These are phyloP conservation scores for Tetrastigma voinierianum DNA, from an alignment of 164 flowering plant genomes.

Conservation along the genomic window DNA sequence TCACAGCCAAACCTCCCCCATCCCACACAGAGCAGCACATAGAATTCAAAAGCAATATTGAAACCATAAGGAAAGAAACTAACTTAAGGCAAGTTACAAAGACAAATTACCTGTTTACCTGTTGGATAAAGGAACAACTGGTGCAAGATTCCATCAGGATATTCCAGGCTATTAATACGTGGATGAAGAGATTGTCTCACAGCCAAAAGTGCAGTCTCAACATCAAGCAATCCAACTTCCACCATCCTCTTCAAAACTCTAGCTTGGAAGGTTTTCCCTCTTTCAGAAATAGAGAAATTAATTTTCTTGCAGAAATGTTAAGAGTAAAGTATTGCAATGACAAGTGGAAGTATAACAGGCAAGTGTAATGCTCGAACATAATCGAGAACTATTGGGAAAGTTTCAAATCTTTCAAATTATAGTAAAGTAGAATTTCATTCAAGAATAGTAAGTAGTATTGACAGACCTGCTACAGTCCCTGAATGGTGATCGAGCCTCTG, in stretches of 20 bases:
- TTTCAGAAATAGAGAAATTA: slow-evolving; percentile 13
- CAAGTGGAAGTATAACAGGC: too few species aligned
- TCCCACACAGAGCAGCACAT: too few species aligned
- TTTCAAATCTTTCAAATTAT: too few species aligned
- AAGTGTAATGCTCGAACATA: too few species aligned
- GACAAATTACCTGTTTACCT: slow-evolving; percentile 14
- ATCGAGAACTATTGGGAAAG: too few species aligned
- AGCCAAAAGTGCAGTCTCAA: slow-evolving; percentile 30
- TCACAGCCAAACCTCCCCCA: too few species aligned
- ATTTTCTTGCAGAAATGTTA: not conserved
- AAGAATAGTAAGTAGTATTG: not conserved
- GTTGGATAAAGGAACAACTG: slow-evolving; percentile 3
- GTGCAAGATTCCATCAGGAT: not conserved
- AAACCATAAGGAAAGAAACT: not conserved
- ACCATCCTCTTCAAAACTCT: slow-evolving; percentile 55
- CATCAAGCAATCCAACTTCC: slow-evolving; percentile 41
- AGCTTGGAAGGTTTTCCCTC: slow-evolving; percentile 48
- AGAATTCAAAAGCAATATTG: not conserved
- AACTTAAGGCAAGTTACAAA: not conserved
- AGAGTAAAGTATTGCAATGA: too few species aligned
- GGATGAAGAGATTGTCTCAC: slow-evolving; percentile 30
- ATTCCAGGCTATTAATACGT: slow-evolving; percentile 11
- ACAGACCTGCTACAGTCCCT: slow-evolving; percentile 39
- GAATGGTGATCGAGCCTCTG: slow-evolving; percentile 51
- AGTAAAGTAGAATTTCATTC: too few species aligned